Conservation (phyloP, 768 basidiomycete species). For the Paxillus involutus region DNA sequence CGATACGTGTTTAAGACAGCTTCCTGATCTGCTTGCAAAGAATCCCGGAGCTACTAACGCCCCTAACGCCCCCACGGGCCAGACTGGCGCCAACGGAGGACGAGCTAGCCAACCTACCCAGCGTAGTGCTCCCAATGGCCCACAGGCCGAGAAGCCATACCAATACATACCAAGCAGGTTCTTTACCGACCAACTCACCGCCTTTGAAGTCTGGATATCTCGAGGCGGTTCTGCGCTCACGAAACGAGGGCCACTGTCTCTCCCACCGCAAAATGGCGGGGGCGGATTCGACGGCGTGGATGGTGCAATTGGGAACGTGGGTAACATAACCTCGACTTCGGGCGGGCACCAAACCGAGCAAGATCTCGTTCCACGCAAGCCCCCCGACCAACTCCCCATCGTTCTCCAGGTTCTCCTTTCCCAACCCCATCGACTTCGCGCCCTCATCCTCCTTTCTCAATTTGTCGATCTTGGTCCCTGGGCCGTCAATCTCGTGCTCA, state of each 20-base stretch:
- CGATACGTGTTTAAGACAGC: conserved; percentile 88
- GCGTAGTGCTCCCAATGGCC: conserved; percentile 25
- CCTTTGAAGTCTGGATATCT: conserved; percentile 98
- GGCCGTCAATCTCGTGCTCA: conserved; percentile 95
- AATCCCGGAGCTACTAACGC: conserved; percentile 21
- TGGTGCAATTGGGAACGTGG: conserved; percentile 7
- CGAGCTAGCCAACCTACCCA: conserved; percentile 14
- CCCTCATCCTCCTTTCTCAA: conserved; percentile 92
- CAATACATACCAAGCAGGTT: conserved; percentile 86
- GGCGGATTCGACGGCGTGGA: conserved; percentile 28
- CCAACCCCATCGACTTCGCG: conserved; percentile 92
- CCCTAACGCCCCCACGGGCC: conserved; percentile 20
- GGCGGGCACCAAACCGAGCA: conserved; percentile 21
- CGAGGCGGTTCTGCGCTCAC: conserved; percentile 87
- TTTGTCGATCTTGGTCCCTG: conserved; percentile 98
- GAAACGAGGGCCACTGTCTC: conserved; percentile 70
- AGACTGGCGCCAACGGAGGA: conserved; percentile 9
- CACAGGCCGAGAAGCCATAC: conserved; percentile 50
- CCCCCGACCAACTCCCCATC: conserved; percentile 96
- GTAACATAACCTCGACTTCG: conserved; percentile 13
- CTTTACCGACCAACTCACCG: conserved; percentile 94
- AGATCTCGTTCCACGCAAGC: conserved; percentile 78
- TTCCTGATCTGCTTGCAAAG: conserved; percentile 75
- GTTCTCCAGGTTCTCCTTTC: conserved; percentile 96
- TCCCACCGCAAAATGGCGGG: conserved; percentile 49